These are phyloP conservation scores for Fusarium tjaetaba DNA, from an alignment of 2,329 filamentous ascomycete genomes.

Conservation along the genomic window DNA sequence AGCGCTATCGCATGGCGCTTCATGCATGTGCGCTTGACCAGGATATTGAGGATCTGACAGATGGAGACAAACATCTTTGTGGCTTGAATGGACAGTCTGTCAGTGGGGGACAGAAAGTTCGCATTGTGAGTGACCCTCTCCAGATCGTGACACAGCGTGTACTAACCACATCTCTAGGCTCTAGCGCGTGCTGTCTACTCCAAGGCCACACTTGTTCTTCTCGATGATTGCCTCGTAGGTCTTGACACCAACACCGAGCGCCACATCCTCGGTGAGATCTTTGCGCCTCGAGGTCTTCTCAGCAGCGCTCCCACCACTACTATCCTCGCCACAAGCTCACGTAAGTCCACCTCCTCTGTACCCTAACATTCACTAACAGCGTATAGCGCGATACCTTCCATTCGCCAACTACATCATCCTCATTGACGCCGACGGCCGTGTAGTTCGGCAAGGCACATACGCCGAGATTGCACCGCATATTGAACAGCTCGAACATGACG, in stretches of 20 bases:
- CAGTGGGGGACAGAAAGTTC: constrained; percentile 1
- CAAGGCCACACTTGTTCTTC: neutral
- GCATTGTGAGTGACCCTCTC: neutral
- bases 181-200: neutral
- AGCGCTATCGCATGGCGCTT: neutral
- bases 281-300: neutral
- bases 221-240: neutral
- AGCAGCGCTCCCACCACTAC: neutral
- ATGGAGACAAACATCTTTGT: neutral
- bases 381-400: neutral
- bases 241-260: neutral
- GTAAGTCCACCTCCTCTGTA: neutral
- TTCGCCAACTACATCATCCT: neutral
- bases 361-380: accelerated
- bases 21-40: neutral
- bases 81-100: neutral
- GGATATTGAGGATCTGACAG: neutral
- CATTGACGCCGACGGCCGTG: neutral
- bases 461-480: neutral
- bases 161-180: neutral
- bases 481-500: neutral
- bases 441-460: neutral
- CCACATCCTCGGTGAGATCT: neutral
- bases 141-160: accelerated
- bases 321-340: neutral